These are phyloP conservation scores for Fusarium equiseti DNA, from an alignment of 2,329 filamentous ascomycete species.

Conservation along the genomic window DNA sequence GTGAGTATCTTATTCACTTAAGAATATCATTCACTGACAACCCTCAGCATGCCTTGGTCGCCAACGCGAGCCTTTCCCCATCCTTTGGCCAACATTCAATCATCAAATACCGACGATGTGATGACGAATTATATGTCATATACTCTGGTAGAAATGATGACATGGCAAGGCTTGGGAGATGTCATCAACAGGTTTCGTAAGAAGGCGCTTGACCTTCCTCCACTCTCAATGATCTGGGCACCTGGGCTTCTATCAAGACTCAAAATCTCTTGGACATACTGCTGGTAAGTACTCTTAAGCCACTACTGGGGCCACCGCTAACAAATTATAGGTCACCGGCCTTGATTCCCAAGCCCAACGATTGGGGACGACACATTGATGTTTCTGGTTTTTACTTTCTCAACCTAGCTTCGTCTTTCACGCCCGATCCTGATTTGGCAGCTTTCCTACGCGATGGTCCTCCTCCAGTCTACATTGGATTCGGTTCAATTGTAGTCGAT, in stretches of 20 bases:
- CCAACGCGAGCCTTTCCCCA: constrained; percentile 88
- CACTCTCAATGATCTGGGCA: constrained; percentile 83
- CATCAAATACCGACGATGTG: constrained; percentile 79
- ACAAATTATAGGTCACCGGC: constrained; percentile 69
- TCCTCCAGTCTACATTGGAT: constrained; percentile 84
- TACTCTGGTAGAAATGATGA: constrained; percentile 88
- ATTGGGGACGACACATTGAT: constrained; percentile 79
- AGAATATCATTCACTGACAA: constrained; percentile 54
- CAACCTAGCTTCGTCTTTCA: constrained; percentile 74
- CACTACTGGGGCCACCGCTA: not conserved
- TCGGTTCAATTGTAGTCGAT: constrained; percentile 85
- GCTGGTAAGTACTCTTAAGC: constrained; percentile 67
- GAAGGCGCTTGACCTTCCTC: constrained; percentile 78
- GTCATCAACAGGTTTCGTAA: constrained; percentile 89
- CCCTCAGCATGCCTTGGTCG: constrained; percentile 87
- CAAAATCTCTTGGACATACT: constrained; percentile 87
- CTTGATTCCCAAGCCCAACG: constrained; percentile 80
- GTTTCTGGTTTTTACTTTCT: constrained; percentile 84
- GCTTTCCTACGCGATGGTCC: constrained; percentile 76
- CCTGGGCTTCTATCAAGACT: constrained; percentile 82
- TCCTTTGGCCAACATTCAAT: constrained; percentile 84
- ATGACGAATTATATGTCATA: constrained; percentile 88
- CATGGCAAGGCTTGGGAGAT: constrained; percentile 92
- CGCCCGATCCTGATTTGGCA: constrained; percentile 72
- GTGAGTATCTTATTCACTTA: constrained; percentile 62